Conservation (phyloP, 2,329 filamentous ascomycete genomes). For the Colletotrichum camelliae region DNA sequence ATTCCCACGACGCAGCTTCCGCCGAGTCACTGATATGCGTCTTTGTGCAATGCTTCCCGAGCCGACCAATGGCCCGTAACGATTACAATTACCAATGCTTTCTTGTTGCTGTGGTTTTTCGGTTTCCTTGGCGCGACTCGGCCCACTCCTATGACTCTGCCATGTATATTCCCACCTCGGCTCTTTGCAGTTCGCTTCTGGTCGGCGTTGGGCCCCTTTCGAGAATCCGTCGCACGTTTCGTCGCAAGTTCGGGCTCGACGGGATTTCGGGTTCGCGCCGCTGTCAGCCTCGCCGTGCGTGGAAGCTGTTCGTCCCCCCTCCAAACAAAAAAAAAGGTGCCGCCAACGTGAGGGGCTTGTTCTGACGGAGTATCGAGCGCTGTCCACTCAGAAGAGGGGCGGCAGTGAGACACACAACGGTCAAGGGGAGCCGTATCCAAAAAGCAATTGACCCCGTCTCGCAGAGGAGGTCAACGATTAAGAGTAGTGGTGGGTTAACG, state of each 20-base stretch:
- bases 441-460: not conserved
- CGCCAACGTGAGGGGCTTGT: conserved; percentile 6
- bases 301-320: not conserved
- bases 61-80: not conserved
- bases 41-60: not conserved
- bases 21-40: not conserved
- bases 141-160: conserved; percentile 17
- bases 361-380: conserved; percentile 15
- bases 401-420: not conserved
- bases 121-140: conserved; percentile 11
- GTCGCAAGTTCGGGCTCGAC: not conserved
- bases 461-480: not conserved
- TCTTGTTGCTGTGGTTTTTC: not conserved
- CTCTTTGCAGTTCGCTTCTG: not conserved
- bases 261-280: not conserved
- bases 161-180: conserved; percentile 1
- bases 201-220: not conserved
- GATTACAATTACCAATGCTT: not conserved
- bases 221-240: conserved; percentile 1
- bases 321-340: not conserved
- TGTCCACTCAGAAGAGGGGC: not conserved
- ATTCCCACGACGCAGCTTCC: not conserved
- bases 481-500: not conserved
- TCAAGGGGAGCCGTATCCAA: not conserved
- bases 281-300: not conserved